Base-by-base conservation (phyloP, 2,329 filamentous ascomycete genomes). In the Cercospora sesami region DNA sequence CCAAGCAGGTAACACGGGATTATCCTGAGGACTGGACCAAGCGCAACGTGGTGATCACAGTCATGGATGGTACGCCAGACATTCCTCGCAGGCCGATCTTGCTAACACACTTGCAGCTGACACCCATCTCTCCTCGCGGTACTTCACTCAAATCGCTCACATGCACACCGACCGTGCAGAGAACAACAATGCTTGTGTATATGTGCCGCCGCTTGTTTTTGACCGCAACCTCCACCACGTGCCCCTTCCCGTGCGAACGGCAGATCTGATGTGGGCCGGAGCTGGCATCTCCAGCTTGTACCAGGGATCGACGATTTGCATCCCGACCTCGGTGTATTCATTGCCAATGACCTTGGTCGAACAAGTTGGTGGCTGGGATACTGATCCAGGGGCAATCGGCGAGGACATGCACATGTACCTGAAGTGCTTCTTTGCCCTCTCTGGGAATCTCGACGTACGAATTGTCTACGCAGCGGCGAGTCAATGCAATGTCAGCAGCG, bases 361-460 rank as follows among this genome's bases (percentile, higher is more conserved):
- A 73, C 84, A 86, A 30, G 90, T 91, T 31, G 88, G 89, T 9
- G 90, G 90, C 28, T 92, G 90, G 90, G 90, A 92, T 75, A 86
- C 86, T 64, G 89, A 87, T 62, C 84, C 86, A 1, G 89, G 91
- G 69, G 89, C 90, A 21, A 92, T 92, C 72, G 90, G 90, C 53
- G 90, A 92, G 78, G 90, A 92, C 75, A 79, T 92, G 75, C 90
- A 92, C 80, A 92, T 92, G 90, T 90, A 90, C 75, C 83, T 92
- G 70, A 92, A 92, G 82, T 91, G 89, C 77, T 92, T 92, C 81
- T 92, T 92, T 71, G 88, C 89, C 0, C 84, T 91, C 18, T 90
- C 90, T 69, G 90, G 90, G 3, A 88, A 91, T 75, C 76, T 92
- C 64, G 88, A 87, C 12, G 86, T 86, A 58, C 84, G 86, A 60